These are phyloP conservation scores for Albifimbria verrucaria DNA, from an alignment of 2,329 filamentous ascomycete genomes.

Conservation along the genomic window DNA sequence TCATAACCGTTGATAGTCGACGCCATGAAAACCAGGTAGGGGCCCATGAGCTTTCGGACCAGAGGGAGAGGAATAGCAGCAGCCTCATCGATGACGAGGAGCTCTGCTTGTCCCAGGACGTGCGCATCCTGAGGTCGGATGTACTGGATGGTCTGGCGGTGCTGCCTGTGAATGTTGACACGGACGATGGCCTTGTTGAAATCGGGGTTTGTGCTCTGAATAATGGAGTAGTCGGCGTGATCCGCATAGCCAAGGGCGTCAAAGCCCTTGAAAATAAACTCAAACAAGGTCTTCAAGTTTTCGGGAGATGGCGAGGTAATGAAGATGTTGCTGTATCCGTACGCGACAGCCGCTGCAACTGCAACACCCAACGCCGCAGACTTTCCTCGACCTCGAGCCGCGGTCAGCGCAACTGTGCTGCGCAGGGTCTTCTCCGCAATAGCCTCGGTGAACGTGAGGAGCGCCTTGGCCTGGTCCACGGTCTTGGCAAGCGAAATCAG, in stretches of 20 bases:
- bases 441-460: conserved; percentile 95
- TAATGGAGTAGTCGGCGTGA: conserved; percentile 95
- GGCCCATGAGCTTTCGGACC: conserved; percentile 90
- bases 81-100: conserved; percentile 95
- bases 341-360: conserved; percentile 87
- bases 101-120: conserved; percentile 88
- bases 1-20: conserved; percentile 99
- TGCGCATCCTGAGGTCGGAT: conserved; percentile 96
- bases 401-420: conserved; percentile 90
- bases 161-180: conserved; percentile 91
- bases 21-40: conserved; percentile 98
- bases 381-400: conserved; percentile 92
- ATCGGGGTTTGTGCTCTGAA: conserved; percentile 96
- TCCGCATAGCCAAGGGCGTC: conserved; percentile 92
- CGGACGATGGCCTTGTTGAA: conserved; percentile 99
- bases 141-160: conserved; percentile 97
- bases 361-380: conserved; percentile 94
- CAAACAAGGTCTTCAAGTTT: conserved; percentile 97
- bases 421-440: conserved; percentile 94
- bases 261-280: conserved; percentile 98
- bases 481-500: conserved; percentile 84
- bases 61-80: conserved; percentile 92
- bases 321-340: conserved; percentile 99
- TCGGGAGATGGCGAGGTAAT: conserved; percentile 97
- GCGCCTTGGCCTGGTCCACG: conserved; percentile 90